Evolutionary conservation across 805 yeast species (phyloP), one percentile per base, ranked within the genome.

Genomic region (Cyberlindnera maclurae): DNA sequence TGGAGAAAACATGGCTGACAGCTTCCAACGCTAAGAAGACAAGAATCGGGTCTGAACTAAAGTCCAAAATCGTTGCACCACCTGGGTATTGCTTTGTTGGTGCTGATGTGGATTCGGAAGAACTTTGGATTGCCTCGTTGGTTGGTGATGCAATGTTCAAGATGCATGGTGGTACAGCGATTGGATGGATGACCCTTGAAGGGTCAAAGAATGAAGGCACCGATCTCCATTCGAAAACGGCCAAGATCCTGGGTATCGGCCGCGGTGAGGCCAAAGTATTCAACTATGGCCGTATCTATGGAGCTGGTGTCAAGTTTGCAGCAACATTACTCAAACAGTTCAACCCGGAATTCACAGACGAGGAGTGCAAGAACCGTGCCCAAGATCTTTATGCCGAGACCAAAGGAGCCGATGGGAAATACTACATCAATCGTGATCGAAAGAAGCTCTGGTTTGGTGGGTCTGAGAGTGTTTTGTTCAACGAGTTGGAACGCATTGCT

Each of bases 131-230:
- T 49, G 98, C 98, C 0, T 83, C 96, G 15, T 64, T 94, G 17
- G 79, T 90, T 26, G 97, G 98, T 3, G 99, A 93, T 57, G 80
- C 97, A 0, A 75, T 81, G 37, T 86, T 90, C 60, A 76, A 81
- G 26, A 65, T 84, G 17, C 99, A 93, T 59, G 99, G 98, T 5
- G 94, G 94, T 12, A 87, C 97, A 0, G 95, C 97, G 0, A 73
- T 94, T 39, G 97, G 97, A 0, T 94, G 98, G 98, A 94, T 93
- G 99, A 89, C 97, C 2, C 68, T 93, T 40, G 99, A 93, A 65
- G 99, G 99, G 15, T 79, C 90, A 4, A 93, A 93, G 62, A 69
- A 66, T 40, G 90, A 83, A 39, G 94, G 93, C 4, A 94, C 99
- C 0, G 99, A 93, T 63, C 63, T 94, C 43, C 99, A 93, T 57